Evolutionary conservation across 345 rosid species (phyloP).

Genomic region (Mallotus nudiflorus): DNA sequence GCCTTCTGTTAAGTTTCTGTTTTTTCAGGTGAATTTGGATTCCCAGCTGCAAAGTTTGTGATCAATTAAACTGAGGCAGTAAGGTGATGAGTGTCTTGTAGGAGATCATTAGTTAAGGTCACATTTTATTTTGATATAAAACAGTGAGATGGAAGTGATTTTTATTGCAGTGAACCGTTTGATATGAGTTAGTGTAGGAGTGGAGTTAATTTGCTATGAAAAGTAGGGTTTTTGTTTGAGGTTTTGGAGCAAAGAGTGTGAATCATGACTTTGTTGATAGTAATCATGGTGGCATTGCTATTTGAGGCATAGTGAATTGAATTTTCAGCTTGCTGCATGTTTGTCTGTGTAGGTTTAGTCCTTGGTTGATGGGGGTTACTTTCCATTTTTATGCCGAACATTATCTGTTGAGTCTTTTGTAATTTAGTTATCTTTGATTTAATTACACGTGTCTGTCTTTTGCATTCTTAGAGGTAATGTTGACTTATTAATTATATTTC

Average conservation of each 20-base stretch:
- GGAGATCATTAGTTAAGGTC: background rate
- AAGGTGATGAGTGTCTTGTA: background rate
- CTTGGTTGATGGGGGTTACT: background rate
- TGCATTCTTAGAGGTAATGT: slow-evolving; percentile 1
- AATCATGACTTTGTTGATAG: background rate
- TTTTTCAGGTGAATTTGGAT: background rate
- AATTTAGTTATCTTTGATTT: background rate
- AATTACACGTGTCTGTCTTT: no score
- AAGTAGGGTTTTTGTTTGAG: background rate
- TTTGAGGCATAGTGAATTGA: background rate
- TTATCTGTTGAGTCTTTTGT: background rate
- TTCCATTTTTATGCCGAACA: background rate
- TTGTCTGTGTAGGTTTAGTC: background rate
- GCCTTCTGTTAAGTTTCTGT: background rate
- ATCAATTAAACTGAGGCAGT: background rate
- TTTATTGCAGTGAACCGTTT: background rate
- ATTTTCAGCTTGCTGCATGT: background rate
- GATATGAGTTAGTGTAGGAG: background rate
- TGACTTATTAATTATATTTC: background rate
- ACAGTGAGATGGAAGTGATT: background rate
- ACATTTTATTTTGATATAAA: background rate
- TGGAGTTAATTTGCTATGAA: background rate
- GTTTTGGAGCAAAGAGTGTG: background rate
- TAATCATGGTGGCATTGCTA: background rate
- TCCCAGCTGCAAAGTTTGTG: background rate